phyloP scores from a whole-genome alignment of 2,329 filamentous ascomycete species.

The Paecilomyces dactylethromorphus region DNA sequence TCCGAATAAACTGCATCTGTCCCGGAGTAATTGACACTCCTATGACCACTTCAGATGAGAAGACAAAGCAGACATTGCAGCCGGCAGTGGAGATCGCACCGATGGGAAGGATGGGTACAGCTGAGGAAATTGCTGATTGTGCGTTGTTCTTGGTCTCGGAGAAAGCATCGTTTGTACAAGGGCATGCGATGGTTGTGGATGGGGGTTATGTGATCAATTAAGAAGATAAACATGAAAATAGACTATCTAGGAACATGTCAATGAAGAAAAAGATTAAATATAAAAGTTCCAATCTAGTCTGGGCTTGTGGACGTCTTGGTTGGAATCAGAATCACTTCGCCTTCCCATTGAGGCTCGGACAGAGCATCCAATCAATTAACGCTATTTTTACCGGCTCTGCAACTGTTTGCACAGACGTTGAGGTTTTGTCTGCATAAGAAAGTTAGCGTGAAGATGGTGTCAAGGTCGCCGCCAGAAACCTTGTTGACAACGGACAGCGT shows the following conservation, averaged over 20 bases:
- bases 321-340: background rate
- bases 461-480: no score
- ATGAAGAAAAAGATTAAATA: background rate
- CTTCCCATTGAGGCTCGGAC: background rate
- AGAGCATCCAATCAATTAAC: background rate
- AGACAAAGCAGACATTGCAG: constrained; percentile 32
- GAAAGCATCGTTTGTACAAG: constrained; percentile 47
- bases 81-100: constrained; percentile 43
- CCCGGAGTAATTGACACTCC: constrained; percentile 43
- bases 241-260: background rate
- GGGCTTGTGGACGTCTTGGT: background rate
- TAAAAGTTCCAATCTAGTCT: background rate
- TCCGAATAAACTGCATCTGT: constrained; percentile 29
- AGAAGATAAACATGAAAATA: background rate
- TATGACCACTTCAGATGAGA: constrained; percentile 37
- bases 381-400: background rate
- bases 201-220: constrained; percentile 45
- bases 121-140: constrained; percentile 45
- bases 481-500: no score
- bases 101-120: constrained; percentile 46
- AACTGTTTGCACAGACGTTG: background rate
- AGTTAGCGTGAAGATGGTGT: background rate
- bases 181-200: constrained; percentile 48
- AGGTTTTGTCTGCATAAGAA: background rate
- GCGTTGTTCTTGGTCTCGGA: constrained; percentile 46